phyloP scores from a whole-genome alignment of 345 rosid species.

The Eucalyptus virginea region DNA sequence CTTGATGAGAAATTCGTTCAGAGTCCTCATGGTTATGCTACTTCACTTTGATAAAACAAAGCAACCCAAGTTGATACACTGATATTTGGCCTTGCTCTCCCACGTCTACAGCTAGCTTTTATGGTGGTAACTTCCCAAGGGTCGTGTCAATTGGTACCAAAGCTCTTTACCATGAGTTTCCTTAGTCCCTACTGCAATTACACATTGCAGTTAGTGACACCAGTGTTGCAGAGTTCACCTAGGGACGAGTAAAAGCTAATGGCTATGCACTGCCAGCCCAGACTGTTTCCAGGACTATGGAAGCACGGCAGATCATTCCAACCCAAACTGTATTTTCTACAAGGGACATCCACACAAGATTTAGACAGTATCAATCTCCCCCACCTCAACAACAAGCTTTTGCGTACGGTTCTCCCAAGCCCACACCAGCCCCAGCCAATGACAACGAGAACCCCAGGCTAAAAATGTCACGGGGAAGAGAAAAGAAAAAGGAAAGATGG shows the following conservation, averaged over 20 bases:
- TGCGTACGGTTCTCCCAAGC: neutral
- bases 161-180: neutral
- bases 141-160: neutral
- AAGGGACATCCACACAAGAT: neutral
- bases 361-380: neutral
- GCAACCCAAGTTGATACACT: neutral
- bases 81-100: neutral
- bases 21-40: neutral
- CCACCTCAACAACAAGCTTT: neutral
- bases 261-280: neutral
- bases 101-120: neutral
- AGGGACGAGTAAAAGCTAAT: neutral
- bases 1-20: neutral
- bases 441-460: neutral
- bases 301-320: neutral
- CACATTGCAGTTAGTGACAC: neutral
- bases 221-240: neutral
- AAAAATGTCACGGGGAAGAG: neutral
- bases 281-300: neutral
- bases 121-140: neutral
- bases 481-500: neutral
- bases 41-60: neutral
- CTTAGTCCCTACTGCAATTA: neutral
- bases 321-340: neutral
- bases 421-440: neutral